Evolutionary conservation across 2,329 filamentous ascomycete species (phyloP), one percentile per base, ranked within the genome.

Genomic region (Periconia macrospinosa): DNA sequence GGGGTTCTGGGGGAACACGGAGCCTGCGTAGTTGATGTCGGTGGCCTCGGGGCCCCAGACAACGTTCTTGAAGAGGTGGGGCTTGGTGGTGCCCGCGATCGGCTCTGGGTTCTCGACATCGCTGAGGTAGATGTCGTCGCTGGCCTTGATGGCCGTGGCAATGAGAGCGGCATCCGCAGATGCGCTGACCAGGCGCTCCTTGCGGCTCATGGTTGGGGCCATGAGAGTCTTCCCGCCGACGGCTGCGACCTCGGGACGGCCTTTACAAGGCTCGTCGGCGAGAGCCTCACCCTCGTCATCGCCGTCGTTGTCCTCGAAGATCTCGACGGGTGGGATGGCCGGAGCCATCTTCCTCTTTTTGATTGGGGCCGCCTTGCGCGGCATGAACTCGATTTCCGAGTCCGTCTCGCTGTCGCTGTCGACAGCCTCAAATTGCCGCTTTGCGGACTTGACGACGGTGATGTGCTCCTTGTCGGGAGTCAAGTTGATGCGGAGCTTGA

Each of bases 41-140:
- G 53, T 54, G 14, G 60, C 61, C 8, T 58, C 54, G 0, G 51
- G 23, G 30, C 65, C 65, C 66, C 65, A 70, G 1, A 45, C 45
- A 14, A 70, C 63, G 47, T 69, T 70, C 23, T 63, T 61, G 53
- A 66, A 70, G 17, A 66, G 52, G 1, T 66, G 42, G 1, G 61
- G 55, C 44, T 64, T 62, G 40, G 35, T 52, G 19, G 60, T 60
- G 15, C 55, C 57, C 7, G 49, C 40, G 17, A 56, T 60, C n/a
- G 57, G 61, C 1, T 52, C 54, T 5, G 61, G 41, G 11, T 65
- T 60, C 1, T 61, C 57, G 1, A 51, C 59, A 13, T 69, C 67
- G 27, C 58, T 61, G 48, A 68, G 62, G 52, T 70, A 70, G 58
- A 67, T 63, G 8, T 68, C 62, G 14, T 40, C 6, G 13, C 62